phyloP scores from a whole-genome alignment of 1,284 basidiomycete species.

The Irpex sp. region DNA sequence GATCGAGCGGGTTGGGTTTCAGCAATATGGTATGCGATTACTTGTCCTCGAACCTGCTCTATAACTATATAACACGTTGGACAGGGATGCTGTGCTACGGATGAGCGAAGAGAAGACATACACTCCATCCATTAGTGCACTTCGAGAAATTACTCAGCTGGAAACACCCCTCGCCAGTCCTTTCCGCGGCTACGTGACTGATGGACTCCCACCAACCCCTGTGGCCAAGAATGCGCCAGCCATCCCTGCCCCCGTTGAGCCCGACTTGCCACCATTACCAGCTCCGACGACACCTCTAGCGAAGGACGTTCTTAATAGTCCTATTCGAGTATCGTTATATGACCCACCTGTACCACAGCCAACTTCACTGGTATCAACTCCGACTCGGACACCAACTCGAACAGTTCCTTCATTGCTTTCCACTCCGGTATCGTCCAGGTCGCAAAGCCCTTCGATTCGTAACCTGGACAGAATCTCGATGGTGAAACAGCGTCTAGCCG shows the following conservation, averaged over 20 bases:
- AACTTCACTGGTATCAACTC: constrained; percentile 16
- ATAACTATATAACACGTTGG: neutral
- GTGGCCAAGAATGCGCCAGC: neutral
- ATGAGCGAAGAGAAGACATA: constrained; percentile 28
- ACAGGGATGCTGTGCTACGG: constrained; percentile 58
- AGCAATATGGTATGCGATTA: constrained; percentile 58
- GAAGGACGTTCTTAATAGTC: neutral
- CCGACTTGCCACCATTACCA: neutral
- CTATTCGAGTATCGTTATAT: neutral
- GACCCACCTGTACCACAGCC: constrained; percentile 16
- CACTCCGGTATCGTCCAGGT: constrained; percentile 18
- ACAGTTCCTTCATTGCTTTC: constrained; percentile 5
- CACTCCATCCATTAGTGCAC: neutral
- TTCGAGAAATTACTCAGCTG: constrained; percentile 2
- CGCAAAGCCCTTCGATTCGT: constrained; percentile 47
- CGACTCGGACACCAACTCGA: constrained; percentile 15
- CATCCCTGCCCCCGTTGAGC: neutral
- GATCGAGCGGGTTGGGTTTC: constrained; percentile 70
- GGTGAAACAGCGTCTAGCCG: constrained; percentile 48
- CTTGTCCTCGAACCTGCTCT: neutral
- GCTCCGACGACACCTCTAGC: neutral
- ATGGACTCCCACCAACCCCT: neutral
- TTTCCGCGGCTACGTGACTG: neutral
- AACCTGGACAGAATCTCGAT: constrained; percentile 48
- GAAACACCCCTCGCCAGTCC: neutral